Base-by-base conservation (phyloP, 2,329 filamentous ascomycete genomes). In the Colletotrichum caudatum region DNA sequence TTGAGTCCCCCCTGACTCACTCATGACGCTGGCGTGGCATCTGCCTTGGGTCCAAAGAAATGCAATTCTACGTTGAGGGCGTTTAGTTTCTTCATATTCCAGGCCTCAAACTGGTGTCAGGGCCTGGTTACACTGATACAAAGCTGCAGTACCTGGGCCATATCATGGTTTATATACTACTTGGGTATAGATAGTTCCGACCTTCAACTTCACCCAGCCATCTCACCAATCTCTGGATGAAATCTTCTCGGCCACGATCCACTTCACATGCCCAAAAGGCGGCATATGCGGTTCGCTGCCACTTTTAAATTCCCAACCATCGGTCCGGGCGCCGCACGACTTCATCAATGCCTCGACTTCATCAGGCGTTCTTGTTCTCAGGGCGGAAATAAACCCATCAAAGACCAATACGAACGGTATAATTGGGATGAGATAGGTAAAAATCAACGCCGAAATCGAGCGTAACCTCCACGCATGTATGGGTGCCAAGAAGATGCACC, bases 361-460 rank as follows among this genome's bases (percentile, higher is more conserved):
- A 18, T 87, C 85, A 0, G 90, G 85, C 5, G 88, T 92, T 66
- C 92, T 86, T 8, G 91, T 93, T 54, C 93, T 83, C 74, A 94
- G 78, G 50, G 88, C 88, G 12, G 90, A 93, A 59, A 94, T 85
- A 69, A 89, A 82, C 2, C 92, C 92, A 79, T 94, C 93, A 76
- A 92, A 91, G 0, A 89, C 85, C 23, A 93, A 81, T 11, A 93
- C 88, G 71, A 92, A 87, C 0, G 92, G 92, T 20, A 94, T 80
- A 16, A 94, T 81, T 0, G 92, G 92, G 9, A 93, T 77, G 2
- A 89, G 73, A 76, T 91, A 94, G 6, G 90, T 90, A 76, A 91
- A 92, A 75, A 93, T 82, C 11, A 93, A 81, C 41, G 87, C 86
- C n/a, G 81, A 66, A 3, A 85, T 85, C 20, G 86, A 87, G 64